Base-by-base conservation (phyloP, 2,329 filamentous ascomycete species). In the Tympanopsis confertula region DNA sequence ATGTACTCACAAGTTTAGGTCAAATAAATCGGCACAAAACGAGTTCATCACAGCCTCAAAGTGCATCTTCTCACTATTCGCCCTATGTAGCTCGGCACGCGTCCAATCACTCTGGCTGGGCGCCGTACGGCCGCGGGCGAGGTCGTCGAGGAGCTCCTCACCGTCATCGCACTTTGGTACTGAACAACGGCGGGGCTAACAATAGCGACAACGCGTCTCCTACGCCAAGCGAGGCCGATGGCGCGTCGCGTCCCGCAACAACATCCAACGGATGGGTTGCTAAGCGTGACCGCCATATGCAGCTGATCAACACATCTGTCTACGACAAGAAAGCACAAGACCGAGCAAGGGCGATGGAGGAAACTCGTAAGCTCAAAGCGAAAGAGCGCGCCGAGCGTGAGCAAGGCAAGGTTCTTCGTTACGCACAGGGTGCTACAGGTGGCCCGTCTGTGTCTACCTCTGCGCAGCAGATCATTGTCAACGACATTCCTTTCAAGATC, bases 301-400 rank as follows among this genome's bases (percentile, higher is more conserved):
- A 93, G 55, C 64, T 93, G 29, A 91, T 93, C 58, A 93, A 89
- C 53, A 74, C 80, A 15, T 74, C 75, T 13, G 73, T 89, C 1
- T 91, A 82, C 54, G 78, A 87, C 44, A 81, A 85, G 54, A 78
- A 86, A 42, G 68, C 71, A 10, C 74, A 84, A 51, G 71, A 72
- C 20, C 74, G 83, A 33, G 64, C 73, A 7, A 80, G 76, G 50
- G 82, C 81, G 10, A 82, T 88, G 32, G 81, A 86, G 45, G 73
- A 83, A 48, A 83, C 77, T 2, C 67, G 73, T 13, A 65, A 69
- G 42, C 68, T 72, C 39, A 77, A 73, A 46, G 59, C 74, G 35
- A 62, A 63, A 15, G 58, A 66, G 36, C 68, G 62, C 38, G 66
- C 78, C 39, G 63, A 64, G 35, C 65, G 59, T 33, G 80, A 86